Evolutionary conservation across 2,329 filamentous ascomycete species (phyloP), one percentile per base, ranked within the genome.

Genomic region (Pochonia chlamydosporia): DNA sequence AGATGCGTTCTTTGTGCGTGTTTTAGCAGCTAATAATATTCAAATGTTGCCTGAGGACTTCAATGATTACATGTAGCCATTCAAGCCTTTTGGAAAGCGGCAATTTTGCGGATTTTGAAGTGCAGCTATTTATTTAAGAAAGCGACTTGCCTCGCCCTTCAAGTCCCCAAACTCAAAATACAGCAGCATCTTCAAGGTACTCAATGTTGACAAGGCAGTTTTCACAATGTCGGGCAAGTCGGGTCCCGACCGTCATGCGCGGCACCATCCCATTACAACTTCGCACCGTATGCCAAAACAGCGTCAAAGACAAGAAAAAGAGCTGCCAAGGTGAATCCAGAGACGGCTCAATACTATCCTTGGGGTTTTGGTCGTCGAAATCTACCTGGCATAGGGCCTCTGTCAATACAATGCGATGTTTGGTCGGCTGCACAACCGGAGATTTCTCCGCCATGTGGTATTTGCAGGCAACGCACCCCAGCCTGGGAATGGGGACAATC

Each of bases 381-480:
- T 30, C 59, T 1, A 59, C 64, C 0, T 81, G 77, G 76, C 65
- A 61, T 23, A 63, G 77, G n/a, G 73, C 77, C 0, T 63, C 64
- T 0, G 56, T 81, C 52, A 81, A 81, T 53, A 81, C 78, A 0
- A 56, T 76, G 3, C 73, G 76, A 6, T 81, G 78, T 49, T 66
- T 81, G 2, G 60, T 75, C 2, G 76, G 78, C 7, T 81, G 78
- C 52, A 79, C 76, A 0, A 36, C 64, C 0, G 77, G 77, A n/a
- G 77, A 81, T 56, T 80, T 80, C 50, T 70, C 74, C 1, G 68
- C 74, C 1, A 70, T 81, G 65, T 81, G 77, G 76, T 66, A 70
- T 26, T 64, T 81, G 0, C 76, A 80, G 49, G 61, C 71, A 0
- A 69, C 68, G 36, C 69, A 68, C 43, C 66, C 74, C 0, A 69